Evolutionary conservation across 208 protist genomes (phyloP).

Genomic region (Leishmania lainsoni): DNA sequence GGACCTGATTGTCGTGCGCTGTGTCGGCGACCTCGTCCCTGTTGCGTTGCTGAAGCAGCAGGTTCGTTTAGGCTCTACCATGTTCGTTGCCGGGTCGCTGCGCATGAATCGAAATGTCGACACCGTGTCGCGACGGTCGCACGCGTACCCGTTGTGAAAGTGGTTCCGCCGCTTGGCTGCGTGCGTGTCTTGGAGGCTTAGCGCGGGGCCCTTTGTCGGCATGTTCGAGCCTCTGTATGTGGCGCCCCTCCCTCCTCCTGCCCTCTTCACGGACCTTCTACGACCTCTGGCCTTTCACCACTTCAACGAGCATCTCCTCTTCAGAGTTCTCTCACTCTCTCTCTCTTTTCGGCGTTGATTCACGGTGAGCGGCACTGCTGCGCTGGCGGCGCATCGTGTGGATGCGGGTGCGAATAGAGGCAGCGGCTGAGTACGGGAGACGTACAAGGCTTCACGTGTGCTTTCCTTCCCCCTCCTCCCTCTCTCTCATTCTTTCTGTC

Average conservation of each 20-base stretch:
- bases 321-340: neutral
- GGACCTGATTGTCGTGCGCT: constrained; percentile 81
- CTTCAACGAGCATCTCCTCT: neutral
- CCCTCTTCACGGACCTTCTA: neutral
- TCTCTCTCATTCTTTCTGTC: neutral
- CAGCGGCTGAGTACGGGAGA: neutral
- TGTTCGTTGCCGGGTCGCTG: constrained; percentile 69
- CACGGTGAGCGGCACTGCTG: neutral
- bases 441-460: constrained; percentile 23
- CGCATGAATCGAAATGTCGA: constrained; percentile 79
- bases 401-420: neutral
- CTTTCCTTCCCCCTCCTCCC: neutral
- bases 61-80: constrained; percentile 44
- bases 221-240: neutral
- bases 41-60: constrained; percentile 47
- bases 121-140: constrained; percentile 52
- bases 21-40: constrained; percentile 54
- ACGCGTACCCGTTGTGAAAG: constrained; percentile 85
- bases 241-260: neutral
- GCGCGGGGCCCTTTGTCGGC: neutral
- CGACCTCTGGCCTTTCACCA: neutral
- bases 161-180: constrained; percentile 71
- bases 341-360: neutral
- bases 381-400: neutral
- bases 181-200: constrained; percentile 45